Conservation (phyloP, 306 rosid species). For the Gillenia trifoliata region DNA sequence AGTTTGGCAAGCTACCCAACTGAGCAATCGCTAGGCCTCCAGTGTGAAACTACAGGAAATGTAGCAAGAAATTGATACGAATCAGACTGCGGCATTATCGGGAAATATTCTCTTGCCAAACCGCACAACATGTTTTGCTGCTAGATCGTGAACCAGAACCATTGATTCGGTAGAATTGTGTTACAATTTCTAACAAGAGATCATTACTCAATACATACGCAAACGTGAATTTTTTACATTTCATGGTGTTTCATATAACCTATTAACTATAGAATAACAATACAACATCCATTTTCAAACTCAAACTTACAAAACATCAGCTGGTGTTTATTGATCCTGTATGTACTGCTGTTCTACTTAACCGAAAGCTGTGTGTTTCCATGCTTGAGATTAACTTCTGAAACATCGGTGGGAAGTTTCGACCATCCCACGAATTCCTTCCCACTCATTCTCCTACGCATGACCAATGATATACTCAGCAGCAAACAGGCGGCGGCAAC, state of each 20-base stretch:
- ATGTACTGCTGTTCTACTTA: not conserved
- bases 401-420: slow-evolving; percentile 31
- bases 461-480: slow-evolving; percentile 22
- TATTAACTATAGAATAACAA: not conserved
- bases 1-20: no score
- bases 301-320: slow-evolving; percentile 1
- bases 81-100: no score
- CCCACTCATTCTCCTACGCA: slow-evolving; percentile 26
- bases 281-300: not conserved
- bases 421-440: slow-evolving; percentile 33
- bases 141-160: not conserved
- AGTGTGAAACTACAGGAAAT: not conserved
- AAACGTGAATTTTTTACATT: not conserved
- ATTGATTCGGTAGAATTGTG: not conserved
- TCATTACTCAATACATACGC: not conserved
- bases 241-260: not conserved
- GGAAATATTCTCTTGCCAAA: not conserved
- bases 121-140: not conserved
- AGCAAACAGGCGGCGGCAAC: slow-evolving; percentile 34
- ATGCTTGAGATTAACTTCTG: slow-evolving; percentile 10
- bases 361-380: not conserved
- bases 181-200: not conserved
- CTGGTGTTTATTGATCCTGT: not conserved
- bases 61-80: not conserved
- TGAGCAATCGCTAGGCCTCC: no score